phyloP scores from a whole-genome alignment of 371 early-diverging fungal species.

The Actinomortierella wolfii region DNA sequence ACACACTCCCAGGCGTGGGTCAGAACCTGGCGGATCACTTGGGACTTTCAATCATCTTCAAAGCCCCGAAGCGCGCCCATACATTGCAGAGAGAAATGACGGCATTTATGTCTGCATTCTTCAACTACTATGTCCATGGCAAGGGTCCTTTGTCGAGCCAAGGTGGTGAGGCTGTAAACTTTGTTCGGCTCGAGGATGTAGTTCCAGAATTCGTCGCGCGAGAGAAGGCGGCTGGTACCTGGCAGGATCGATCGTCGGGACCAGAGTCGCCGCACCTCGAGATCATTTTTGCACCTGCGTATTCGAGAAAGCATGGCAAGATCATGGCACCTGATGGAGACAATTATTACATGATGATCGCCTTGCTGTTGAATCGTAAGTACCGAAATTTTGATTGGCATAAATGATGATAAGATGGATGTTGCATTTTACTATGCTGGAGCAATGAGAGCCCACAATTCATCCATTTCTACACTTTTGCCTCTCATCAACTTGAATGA shows the following conservation, averaged over 20 bases:
- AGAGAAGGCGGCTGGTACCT: slow-evolving; percentile 43
- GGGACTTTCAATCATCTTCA: slow-evolving; percentile 20
- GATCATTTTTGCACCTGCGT: slow-evolving; percentile 19
- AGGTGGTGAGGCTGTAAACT: slow-evolving; percentile 20
- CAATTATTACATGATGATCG: slow-evolving; percentile 26
- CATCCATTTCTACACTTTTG: no score
- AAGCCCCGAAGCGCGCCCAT: slow-evolving; percentile 8
- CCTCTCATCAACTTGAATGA: no score
- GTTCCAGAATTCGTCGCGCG: slow-evolving; percentile 44
- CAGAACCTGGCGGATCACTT: slow-evolving; percentile 47
- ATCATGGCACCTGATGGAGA: slow-evolving; percentile 8
- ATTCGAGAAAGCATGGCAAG: slow-evolving; percentile 11
- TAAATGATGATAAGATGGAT: slow-evolving; percentile 20
- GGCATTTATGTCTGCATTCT: neutral
- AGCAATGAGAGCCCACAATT: no score
- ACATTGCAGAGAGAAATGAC: neutral
- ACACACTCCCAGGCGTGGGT: slow-evolving; percentile 47
- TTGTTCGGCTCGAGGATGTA: slow-evolving; percentile 38
- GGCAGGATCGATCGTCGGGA: slow-evolving; percentile 35
- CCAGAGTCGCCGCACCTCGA: slow-evolving; percentile 34
- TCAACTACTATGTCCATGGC: slow-evolving; percentile 25
- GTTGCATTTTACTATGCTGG: no score
- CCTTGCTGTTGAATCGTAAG: slow-evolving; percentile 25
- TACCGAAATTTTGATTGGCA: slow-evolving; percentile 15
- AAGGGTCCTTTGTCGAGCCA: slow-evolving; percentile 18